Conservation (phyloP, 108 stramenopile species). For the Stephanodiscus minutulus region DNA sequence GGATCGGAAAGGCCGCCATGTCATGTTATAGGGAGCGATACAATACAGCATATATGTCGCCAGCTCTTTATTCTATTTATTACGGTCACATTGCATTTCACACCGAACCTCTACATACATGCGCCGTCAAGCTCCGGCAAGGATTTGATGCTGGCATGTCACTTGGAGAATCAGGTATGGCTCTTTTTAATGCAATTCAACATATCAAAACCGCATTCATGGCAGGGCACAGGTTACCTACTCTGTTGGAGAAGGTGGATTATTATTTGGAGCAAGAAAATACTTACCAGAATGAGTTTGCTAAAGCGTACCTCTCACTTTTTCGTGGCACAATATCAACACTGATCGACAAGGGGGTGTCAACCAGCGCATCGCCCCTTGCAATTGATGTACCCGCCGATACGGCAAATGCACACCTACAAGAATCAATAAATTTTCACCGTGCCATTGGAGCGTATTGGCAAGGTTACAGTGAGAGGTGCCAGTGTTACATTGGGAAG, state of each 20-base stretch:
- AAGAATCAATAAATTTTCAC: slow-evolving; percentile 7
- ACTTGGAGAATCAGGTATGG: slow-evolving; percentile 14
- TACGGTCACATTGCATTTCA: slow-evolving; percentile 16
- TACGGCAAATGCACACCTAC: neutral
- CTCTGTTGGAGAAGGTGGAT: slow-evolving; percentile 16
- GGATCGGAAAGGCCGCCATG: slow-evolving; percentile 27
- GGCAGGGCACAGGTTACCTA: slow-evolving; percentile 19
- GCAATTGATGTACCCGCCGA: neutral
- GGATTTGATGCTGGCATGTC: too few relatives aligned
- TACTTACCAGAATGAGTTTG: neutral
- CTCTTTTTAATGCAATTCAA: slow-evolving; percentile 15
- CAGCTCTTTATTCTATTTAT: slow-evolving; percentile 2
- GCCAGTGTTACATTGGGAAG: slow-evolving; percentile 3
- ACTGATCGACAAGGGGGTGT: slow-evolving; percentile 17
- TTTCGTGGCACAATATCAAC: slow-evolving; percentile 19
- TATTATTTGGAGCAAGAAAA: slow-evolving; percentile 17
- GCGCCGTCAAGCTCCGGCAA: slow-evolving; percentile 19
- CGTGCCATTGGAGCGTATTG: slow-evolving; percentile 12
- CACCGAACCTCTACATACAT: slow-evolving; percentile 29
- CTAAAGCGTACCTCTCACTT: neutral
- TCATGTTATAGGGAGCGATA: slow-evolving; percentile 5
- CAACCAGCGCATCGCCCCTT: neutral
- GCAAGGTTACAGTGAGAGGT: too few relatives aligned
- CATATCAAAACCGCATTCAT: slow-evolving; percentile 7
- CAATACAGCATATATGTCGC: neutral